A percentile compares a stretch with the other conserved stretches of the same genome.
phyloP scores from a whole-genome alignment of 352 stramenopile genomes.

The Phytophthora podocarpi region DNA sequence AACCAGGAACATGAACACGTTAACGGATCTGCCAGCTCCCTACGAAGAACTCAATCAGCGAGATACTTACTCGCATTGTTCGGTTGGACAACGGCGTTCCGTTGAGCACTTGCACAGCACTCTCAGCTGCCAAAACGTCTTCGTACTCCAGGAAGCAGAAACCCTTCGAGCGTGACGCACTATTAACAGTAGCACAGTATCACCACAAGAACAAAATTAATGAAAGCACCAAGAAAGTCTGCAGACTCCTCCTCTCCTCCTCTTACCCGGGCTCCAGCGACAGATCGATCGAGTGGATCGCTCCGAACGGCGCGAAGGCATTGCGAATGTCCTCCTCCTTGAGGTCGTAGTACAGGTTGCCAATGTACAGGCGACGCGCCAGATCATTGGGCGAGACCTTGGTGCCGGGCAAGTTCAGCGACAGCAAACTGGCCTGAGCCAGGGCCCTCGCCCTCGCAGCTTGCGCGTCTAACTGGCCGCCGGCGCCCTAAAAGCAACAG shows the following conservation, averaged over 20 bases:
- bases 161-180: conserved; percentile 69
- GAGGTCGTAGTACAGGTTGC: conserved; percentile 84
- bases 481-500: conserved; percentile 47
- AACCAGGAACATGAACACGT: not conserved
- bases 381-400: conserved; percentile 66
- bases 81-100: conserved; percentile 64
- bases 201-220: conserved; percentile 2
- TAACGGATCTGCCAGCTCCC: not conserved
- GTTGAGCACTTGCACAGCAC: conserved; percentile 80
- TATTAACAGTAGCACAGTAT: conserved; percentile 33
- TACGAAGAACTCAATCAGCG: not conserved
- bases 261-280: conserved; percentile 76
- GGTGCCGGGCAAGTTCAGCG: conserved; percentile 53
- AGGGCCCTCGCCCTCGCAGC: conserved; percentile 62
- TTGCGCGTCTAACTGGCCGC: conserved; percentile 54
- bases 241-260: not conserved
- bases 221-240: not conserved
- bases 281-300: conserved; percentile 76
- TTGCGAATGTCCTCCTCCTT: conserved; percentile 80
- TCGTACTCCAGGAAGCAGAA: conserved; percentile 88
- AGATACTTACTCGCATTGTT: conserved; percentile 54
- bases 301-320: conserved; percentile 68
- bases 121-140: conserved; percentile 80
- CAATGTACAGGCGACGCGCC: conserved; percentile 75
- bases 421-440: conserved; percentile 72